phyloP scores from a whole-genome alignment of 257 asterid species.

The Nemophila menziesii region DNA sequence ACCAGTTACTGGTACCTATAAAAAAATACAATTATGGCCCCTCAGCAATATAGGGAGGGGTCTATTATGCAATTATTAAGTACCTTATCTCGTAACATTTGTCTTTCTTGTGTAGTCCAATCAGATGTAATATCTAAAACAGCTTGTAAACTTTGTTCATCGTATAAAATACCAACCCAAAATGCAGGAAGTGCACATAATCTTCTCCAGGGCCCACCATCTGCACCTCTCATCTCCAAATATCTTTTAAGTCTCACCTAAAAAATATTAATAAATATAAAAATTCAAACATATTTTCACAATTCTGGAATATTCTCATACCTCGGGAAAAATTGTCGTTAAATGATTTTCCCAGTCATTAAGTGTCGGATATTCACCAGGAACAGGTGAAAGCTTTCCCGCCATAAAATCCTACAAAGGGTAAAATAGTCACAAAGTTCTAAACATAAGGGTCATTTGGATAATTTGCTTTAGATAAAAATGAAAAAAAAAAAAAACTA shows the following conservation, averaged over 20 bases:
- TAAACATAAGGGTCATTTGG: conserved; percentile 6
- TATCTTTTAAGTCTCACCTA: conserved; percentile 97
- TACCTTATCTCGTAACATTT: conserved; percentile 90
- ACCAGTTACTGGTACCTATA: conserved; percentile 71
- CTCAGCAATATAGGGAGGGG: neutral
- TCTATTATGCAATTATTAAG: neutral
- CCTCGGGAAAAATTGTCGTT: conserved; percentile 98
- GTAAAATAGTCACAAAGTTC: neutral
- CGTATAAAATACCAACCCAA: conserved; percentile 94
- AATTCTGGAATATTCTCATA: conserved; percentile 20
- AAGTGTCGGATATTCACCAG: conserved; percentile 78
- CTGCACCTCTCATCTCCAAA: conserved; percentile 99
- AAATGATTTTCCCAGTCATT: conserved; percentile 98
- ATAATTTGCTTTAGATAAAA: conserved; percentile 4
- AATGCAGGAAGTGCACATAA: conserved; percentile 95
- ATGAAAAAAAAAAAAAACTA: conserved; percentile 1
- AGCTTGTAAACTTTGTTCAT: conserved; percentile 65
- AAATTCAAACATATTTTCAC: neutral
- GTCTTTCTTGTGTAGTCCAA: conserved; percentile 79
- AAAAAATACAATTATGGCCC: conserved; percentile 6
- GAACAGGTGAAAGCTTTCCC: conserved; percentile 86
- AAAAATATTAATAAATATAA: conserved; percentile 3
- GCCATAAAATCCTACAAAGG: conserved; percentile 77
- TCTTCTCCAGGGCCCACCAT: conserved; percentile 99
- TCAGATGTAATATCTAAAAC: conserved; percentile 81